phyloP scores from a whole-genome alignment of 306 rosid species.

The Gynostemma pentaphyllum region DNA sequence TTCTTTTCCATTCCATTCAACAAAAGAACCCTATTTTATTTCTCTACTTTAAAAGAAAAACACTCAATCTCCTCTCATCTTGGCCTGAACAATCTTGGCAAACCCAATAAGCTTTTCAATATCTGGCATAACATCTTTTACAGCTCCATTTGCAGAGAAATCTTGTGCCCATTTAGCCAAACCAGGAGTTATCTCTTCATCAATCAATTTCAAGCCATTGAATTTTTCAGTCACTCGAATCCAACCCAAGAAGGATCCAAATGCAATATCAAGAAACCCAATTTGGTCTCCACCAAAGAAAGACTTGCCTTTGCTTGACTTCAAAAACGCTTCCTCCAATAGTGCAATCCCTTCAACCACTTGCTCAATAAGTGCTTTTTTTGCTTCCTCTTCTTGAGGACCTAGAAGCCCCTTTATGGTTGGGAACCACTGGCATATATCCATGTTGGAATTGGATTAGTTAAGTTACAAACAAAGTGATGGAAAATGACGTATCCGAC shows the following conservation, averaged over 20 bases:
- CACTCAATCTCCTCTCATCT: background rate
- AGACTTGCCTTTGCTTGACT: slow-evolving; percentile 34
- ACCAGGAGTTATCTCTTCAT: slow-evolving; percentile 27
- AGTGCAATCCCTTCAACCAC: slow-evolving; percentile 16
- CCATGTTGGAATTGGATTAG: no score
- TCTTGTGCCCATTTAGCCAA: slow-evolving; percentile 34
- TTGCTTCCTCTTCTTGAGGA: slow-evolving; percentile 29
- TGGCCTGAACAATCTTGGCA: slow-evolving; percentile 14
- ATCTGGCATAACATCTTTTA: slow-evolving; percentile 34
- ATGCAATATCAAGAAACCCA: slow-evolving; percentile 47
- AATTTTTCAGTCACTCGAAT: slow-evolving; percentile 23
- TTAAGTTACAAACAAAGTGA: no score
- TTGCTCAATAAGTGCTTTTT: slow-evolving; percentile 22
- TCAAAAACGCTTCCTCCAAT: slow-evolving; percentile 35
- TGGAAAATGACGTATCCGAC: no score
- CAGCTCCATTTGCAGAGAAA: slow-evolving; percentile 29
- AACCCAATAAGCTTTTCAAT: slow-evolving; percentile 39
- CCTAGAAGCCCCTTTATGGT: slow-evolving; percentile 15
- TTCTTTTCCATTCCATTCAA: no score
- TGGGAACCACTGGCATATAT: slow-evolving; percentile 48
- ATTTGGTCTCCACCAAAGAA: slow-evolving; percentile 42
- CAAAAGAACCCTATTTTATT: no score
- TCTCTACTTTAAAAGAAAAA: no score
- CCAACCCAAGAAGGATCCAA: slow-evolving; percentile 49
- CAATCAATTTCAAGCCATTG: slow-evolving; percentile 29